A percentile compares a stretch with the other conserved stretches of the same genome.
Evolutionary conservation across 106 monocot genomes (phyloP).

Genomic region (Dactylorhiza incarnata): DNA sequence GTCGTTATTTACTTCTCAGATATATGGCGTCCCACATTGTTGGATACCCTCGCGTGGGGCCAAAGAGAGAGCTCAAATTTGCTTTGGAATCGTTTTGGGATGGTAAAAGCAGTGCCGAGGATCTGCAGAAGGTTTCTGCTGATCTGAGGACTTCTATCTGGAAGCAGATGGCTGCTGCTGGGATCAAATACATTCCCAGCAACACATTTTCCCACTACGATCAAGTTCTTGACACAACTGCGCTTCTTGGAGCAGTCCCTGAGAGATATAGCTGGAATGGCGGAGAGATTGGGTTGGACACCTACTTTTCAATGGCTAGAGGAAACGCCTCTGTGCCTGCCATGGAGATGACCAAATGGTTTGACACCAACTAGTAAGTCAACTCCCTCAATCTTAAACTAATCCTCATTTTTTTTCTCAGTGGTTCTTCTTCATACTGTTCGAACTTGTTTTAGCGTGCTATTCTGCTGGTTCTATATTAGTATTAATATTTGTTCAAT

Average conservation of each 20-base stretch:
- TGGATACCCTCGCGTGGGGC: slow-evolving; percentile 92
- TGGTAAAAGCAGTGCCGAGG: slow-evolving; percentile 68
- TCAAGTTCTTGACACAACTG: slow-evolving; percentile 85
- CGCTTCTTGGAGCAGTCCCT: slow-evolving; percentile 96
- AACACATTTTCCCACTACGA: slow-evolving; percentile 88
- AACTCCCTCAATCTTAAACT: neutral
- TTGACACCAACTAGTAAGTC: slow-evolving; percentile 98
- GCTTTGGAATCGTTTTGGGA: slow-evolving; percentile 93
- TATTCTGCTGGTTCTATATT: neutral
- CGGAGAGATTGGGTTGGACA: slow-evolving; percentile 85
- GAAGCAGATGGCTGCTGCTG: slow-evolving; percentile 81
- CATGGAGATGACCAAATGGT: slow-evolving; percentile 99
- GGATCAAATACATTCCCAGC: slow-evolving; percentile 80
- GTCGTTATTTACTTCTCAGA: slow-evolving; percentile 3
- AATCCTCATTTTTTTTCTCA: neutral
- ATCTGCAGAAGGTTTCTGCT: slow-evolving; percentile 74
- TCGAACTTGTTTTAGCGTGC: neutral
- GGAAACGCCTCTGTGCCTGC: slow-evolving; percentile 92
- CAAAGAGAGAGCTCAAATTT: slow-evolving; percentile 94
- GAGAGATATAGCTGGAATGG: slow-evolving; percentile 73
- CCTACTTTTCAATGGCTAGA: slow-evolving; percentile 94
- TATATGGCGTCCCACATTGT: slow-evolving; percentile 85
- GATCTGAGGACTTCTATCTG: slow-evolving; percentile 73
- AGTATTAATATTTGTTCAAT: neutral
- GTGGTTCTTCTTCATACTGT: too few relatives aligned